Evolutionary conservation across 2,329 filamentous ascomycete species (phyloP).

Genomic region (Akanthomyces muscarius): DNA sequence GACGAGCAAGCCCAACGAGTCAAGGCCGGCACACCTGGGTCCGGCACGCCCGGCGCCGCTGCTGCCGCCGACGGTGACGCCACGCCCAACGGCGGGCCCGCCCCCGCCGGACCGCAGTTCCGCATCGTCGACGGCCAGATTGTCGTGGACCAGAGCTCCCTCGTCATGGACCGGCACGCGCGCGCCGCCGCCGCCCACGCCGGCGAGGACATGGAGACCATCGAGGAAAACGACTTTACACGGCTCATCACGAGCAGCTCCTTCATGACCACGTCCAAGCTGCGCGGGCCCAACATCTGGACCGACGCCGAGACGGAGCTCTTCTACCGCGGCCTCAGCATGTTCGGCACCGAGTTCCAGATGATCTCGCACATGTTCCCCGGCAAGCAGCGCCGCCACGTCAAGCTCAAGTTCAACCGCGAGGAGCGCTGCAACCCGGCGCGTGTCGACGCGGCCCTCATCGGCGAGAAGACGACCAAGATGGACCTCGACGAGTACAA

Average conservation of each 20-base stretch:
- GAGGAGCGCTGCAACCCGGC: slow-evolving; percentile 66
- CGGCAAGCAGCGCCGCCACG: slow-evolving; percentile 63
- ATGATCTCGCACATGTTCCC: slow-evolving; percentile 76
- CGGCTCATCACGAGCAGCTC: slow-evolving; percentile 64
- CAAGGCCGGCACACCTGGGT: slow-evolving; percentile 18
- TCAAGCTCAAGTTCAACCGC: slow-evolving; percentile 79
- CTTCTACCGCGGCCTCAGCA: slow-evolving; percentile 70
- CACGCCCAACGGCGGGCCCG: slow-evolving; percentile 23
- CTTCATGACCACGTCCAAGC: slow-evolving; percentile 58
- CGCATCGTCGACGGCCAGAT: slow-evolving; percentile 69
- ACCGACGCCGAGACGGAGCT: slow-evolving; percentile 64
- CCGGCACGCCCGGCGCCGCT: slow-evolving; percentile 23
- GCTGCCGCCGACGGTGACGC: slow-evolving; percentile 17
- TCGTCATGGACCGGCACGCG: slow-evolving; percentile 65
- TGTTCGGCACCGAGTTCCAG: slow-evolving; percentile 80
- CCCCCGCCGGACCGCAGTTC: slow-evolving; percentile 48
- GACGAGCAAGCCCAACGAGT: slow-evolving; percentile 13
- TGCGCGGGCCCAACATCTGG: slow-evolving; percentile 65
- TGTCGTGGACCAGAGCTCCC: slow-evolving; percentile 63
- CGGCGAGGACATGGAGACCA: slow-evolving; percentile 53
- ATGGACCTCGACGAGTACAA: slow-evolving; percentile 61
- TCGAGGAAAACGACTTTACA: slow-evolving; percentile 77
- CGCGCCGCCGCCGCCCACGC: slow-evolving; percentile 48
- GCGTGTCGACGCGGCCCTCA: slow-evolving; percentile 61
- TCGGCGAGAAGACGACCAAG: slow-evolving; percentile 52